Conservation (phyloP, 176 grass and related monocot genomes). For the Ananas comosus region DNA sequence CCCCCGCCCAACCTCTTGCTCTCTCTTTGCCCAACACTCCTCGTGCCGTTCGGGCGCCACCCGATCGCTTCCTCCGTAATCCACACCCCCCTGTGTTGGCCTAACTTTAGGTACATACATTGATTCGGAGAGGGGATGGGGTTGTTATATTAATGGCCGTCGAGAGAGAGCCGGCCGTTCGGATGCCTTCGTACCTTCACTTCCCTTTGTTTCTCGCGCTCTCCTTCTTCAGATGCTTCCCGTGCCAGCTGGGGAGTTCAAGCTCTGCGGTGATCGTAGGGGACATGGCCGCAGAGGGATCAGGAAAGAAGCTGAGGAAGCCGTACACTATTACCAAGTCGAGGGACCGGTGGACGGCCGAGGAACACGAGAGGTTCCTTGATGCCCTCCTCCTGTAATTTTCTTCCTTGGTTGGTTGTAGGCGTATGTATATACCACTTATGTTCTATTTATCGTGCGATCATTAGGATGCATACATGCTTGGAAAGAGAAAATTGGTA, state of each 20-base stretch:
- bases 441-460: too few relatives aligned
- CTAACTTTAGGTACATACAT: background rate
- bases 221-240: slow-evolving; percentile 20
- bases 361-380: slow-evolving; percentile 92
- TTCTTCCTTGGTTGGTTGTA: background rate
- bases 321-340: slow-evolving; percentile 82
- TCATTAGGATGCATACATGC: too few relatives aligned
- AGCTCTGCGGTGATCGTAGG: background rate
- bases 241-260: background rate
- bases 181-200: slow-evolving; percentile 9
- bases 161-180: background rate
- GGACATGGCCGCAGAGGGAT: slow-evolving; percentile 7
- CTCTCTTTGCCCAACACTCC: slow-evolving; percentile 35
- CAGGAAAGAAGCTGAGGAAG: slow-evolving; percentile 66
- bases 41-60: slow-evolving; percentile 7
- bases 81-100: background rate
- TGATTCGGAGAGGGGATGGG: background rate
- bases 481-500: too few relatives aligned
- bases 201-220: slow-evolving; percentile 10
- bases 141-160: background rate
- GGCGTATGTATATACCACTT: background rate
- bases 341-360: slow-evolving; percentile 48
- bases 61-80: background rate
- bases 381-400: slow-evolving; percentile 68
- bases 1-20: slow-evolving; percentile 23